Conservation (phyloP, 495 filamentous ascomycete species). For the Neurospora sp. region DNA sequence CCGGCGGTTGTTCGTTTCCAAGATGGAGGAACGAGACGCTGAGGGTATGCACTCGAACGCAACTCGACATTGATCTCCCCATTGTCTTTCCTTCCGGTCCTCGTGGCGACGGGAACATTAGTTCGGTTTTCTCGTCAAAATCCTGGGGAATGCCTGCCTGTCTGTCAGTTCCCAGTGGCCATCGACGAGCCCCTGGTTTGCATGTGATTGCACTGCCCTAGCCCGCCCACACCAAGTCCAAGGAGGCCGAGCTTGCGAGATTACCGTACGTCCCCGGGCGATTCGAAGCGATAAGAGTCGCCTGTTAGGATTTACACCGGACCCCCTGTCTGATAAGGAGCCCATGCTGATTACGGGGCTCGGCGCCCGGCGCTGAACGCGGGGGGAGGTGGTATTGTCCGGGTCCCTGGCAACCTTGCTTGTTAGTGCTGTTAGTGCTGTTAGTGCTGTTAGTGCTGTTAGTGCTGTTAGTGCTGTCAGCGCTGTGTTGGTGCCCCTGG, state of each 20-base stretch:
- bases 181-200: not conserved
- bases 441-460: not conserved
- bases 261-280: not conserved
- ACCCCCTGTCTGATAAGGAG: not conserved
- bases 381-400: not conserved
- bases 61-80: not conserved
- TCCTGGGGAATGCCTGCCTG: no score
- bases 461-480: not conserved
- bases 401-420: not conserved
- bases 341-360: not conserved
- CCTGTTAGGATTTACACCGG: not conserved
- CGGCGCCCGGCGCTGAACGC: not conserved
- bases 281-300: not conserved
- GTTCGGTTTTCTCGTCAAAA: not conserved
- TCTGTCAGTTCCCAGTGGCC: no score
- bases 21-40: not conserved
- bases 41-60: not conserved
- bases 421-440: not conserved
- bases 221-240: not conserved
- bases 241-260: not conserved
- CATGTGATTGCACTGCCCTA: not conserved
- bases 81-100: not conserved
- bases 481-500: not conserved
- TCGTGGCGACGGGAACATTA: no score
- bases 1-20: no score